A percentile compares a stretch with the other conserved stretches of the same genome.
phyloP scores from a whole-genome alignment of 73 alveolate species.

The Urostyla sp. region DNA sequence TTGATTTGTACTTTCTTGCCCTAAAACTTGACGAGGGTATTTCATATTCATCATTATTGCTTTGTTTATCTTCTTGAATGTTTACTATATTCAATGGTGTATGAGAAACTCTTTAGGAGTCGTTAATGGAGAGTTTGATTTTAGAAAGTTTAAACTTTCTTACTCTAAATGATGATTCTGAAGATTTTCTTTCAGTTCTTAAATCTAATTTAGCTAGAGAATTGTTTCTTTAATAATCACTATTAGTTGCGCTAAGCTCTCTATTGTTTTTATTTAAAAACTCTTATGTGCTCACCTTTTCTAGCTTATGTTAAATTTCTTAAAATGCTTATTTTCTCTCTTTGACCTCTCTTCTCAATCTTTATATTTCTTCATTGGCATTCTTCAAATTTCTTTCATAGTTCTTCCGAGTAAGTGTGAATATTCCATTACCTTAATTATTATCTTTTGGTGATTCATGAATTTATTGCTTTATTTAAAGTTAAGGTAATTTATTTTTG shows the following conservation, averaged over 20 bases:
- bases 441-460: no score
- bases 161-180: constrained; percentile 24
- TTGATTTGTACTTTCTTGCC: constrained; percentile 15
- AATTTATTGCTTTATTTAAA: no score
- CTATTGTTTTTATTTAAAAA: background rate
- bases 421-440: no score
- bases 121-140: no score
- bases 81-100: no score
- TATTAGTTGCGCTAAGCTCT: background rate
- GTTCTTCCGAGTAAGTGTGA: no score
- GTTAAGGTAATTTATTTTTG: no score
- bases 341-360: constrained; percentile 22
- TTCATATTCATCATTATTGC: no score
- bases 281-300: background rate
- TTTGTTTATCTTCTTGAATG: no score
- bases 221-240: constrained; percentile 19
- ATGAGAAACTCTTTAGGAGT: no score
- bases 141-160: constrained; percentile 20
- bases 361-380: constrained; percentile 45
- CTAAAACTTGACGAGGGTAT: no score
- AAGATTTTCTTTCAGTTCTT: constrained; percentile 5
- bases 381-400: constrained; percentile 36
- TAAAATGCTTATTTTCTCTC: constrained; percentile 18
- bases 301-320: no score
- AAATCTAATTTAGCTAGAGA: constrained; percentile 9